Percentiles rank a stretch among this genome's conserved stretches.
Evolutionary conservation across 2,329 filamentous ascomycete species (phyloP).

Genomic region (Beauveria bassiana): DNA sequence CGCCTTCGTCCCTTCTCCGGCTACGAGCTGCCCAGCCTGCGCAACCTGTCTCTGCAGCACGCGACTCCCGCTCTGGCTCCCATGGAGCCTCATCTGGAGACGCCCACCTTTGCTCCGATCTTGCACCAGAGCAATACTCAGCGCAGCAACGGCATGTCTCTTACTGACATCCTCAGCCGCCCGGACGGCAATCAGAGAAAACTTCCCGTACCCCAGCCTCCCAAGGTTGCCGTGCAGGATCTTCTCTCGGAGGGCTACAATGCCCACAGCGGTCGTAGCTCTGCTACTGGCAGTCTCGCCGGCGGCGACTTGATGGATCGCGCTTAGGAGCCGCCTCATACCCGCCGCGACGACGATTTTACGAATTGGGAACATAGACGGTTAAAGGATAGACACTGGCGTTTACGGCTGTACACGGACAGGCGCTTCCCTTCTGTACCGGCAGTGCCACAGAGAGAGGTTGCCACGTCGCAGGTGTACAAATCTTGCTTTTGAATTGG

Average conservation of each 20-base stretch:
- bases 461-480: background rate
- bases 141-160: conserved; percentile 61
- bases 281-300: conserved; percentile 67
- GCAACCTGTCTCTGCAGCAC: conserved; percentile 50
- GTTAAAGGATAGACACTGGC: conserved; percentile 29
- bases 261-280: conserved; percentile 65
- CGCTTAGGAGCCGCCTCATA: conserved; percentile 24
- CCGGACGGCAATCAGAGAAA: conserved; percentile 84
- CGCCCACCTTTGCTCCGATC: conserved; percentile 35
- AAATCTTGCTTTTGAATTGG: conserved; percentile 6
- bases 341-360: conserved; percentile 27
- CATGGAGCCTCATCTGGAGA: conserved; percentile 49
- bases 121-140: conserved; percentile 35
- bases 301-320: conserved; percentile 61
- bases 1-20: conserved; percentile 76
- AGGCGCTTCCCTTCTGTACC: background rate
- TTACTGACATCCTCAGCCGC: conserved; percentile 88
- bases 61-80: conserved; percentile 50
- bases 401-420: conserved; percentile 22
- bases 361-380: conserved; percentile 33
- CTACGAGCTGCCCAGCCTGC: conserved; percentile 75
- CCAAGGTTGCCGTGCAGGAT: conserved; percentile 82
- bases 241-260: conserved; percentile 63
- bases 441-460: background rate
- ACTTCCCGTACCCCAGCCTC: conserved; percentile 82